Percentiles rank a stretch among this genome's conserved stretches.
phyloP scores from a whole-genome alignment of 257 asterid genomes.

The Lavandula angustifolia region DNA sequence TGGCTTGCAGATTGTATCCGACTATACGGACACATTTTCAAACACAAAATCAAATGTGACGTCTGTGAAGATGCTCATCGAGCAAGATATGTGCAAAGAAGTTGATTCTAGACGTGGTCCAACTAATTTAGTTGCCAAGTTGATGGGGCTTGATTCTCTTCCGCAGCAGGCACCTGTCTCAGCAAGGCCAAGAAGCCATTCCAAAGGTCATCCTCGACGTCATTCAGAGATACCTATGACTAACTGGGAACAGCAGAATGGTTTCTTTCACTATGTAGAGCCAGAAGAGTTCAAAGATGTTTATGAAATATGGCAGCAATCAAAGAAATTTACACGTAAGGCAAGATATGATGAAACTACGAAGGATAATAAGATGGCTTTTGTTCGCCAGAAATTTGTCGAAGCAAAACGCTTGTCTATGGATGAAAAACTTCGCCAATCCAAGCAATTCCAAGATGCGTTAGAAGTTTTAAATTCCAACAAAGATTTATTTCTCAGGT shows the following conservation, averaged over 20 bases:
- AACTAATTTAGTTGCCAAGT: conserved; percentile 85
- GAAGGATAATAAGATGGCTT: conserved; percentile 63
- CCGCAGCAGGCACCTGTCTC: conserved; percentile 64
- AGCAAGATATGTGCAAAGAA: conserved; percentile 92
- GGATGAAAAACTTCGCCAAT: conserved; percentile 75
- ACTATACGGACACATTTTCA: conserved; percentile 47
- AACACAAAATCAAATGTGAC: conserved; percentile 58
- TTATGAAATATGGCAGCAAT: conserved; percentile 62
- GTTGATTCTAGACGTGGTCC: conserved; percentile 54
- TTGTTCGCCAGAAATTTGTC: conserved; percentile 86
- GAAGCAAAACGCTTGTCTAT: conserved; percentile 87
- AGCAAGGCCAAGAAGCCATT: conserved; percentile 47
- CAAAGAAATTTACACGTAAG: conserved; percentile 54
- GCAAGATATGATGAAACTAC: conserved; percentile 47
- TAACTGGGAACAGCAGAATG: conserved; percentile 70
- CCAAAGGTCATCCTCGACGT: conserved; percentile 54
- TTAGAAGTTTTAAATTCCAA: conserved; percentile 86
- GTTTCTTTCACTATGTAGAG: conserved; percentile 49
- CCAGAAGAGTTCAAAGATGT: conserved; percentile 64
- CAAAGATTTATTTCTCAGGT: conserved; percentile 80
- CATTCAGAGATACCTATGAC: conserved; percentile 63
- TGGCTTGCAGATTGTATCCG: conserved; percentile 61
- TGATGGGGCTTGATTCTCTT: conserved; percentile 97
- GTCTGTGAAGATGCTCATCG: conserved; percentile 92
- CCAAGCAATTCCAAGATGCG: conserved; percentile 87